Evolutionary conservation across 345 rosid genomes (phyloP).

Genomic region (Boechera retrofracta): DNA sequence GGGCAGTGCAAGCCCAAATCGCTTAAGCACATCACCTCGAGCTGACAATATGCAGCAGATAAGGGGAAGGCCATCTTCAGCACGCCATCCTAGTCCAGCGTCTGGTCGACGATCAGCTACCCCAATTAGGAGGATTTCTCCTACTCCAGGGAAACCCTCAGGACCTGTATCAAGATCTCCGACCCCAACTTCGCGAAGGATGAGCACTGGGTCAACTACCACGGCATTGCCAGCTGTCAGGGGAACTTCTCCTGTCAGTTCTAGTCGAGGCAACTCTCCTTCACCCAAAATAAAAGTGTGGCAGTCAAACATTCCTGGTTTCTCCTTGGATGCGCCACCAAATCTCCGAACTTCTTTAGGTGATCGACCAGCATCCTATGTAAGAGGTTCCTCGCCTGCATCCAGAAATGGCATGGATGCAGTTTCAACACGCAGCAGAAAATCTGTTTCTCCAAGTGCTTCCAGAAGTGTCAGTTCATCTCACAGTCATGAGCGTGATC

Average conservation of each 20-base stretch:
- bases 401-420: constrained; percentile 84
- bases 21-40: constrained; percentile 88
- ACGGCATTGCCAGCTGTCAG: constrained; percentile 57
- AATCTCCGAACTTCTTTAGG: constrained; percentile 94
- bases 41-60: constrained; percentile 69
- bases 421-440: constrained; percentile 63
- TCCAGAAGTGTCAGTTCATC: constrained; percentile 91
- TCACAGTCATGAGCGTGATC: constrained; percentile 86
- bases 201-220: constrained; percentile 62
- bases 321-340: constrained; percentile 97
- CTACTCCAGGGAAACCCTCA: constrained; percentile 65
- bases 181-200: constrained; percentile 80
- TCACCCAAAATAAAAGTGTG: constrained; percentile 91
- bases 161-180: constrained; percentile 68
- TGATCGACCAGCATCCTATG: constrained; percentile 92
- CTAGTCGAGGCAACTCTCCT: constrained; percentile 79
- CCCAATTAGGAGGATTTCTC: constrained; percentile 77
- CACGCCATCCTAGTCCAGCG: constrained; percentile 74
- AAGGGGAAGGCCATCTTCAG: constrained; percentile 85
- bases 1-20: constrained; percentile 98
- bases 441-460: constrained; percentile 94
- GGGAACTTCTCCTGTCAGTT: constrained; percentile 77
- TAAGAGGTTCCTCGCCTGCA: constrained; percentile 98
- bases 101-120: constrained; percentile 58
- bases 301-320: constrained; percentile 94